A percentile compares a stretch with the other conserved stretches of the same genome.
phyloP scores from a whole-genome alignment of 2,329 filamentous ascomycete genomes.

The Penicillium digitatum region DNA sequence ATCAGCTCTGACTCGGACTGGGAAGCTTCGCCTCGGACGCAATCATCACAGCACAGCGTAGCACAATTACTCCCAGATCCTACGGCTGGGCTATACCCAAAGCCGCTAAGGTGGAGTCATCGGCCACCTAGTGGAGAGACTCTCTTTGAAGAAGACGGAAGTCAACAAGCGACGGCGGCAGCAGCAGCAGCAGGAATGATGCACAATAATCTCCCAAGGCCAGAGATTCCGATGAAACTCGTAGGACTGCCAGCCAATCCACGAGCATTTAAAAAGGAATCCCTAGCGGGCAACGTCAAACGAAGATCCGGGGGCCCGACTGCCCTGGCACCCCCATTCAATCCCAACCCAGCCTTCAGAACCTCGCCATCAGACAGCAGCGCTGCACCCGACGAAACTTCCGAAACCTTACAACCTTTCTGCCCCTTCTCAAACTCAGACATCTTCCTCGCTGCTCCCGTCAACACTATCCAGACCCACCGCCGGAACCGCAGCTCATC shows the following conservation, averaged over 20 bases:
- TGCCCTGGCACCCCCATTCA: slow-evolving; percentile 7
- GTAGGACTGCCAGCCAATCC: slow-evolving; percentile 36
- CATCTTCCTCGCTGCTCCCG: slow-evolving; percentile 2
- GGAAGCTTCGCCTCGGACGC: slow-evolving; percentile 29
- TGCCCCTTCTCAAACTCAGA: slow-evolving; percentile 1
- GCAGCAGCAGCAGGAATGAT: neutral
- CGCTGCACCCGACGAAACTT: slow-evolving; percentile 7
- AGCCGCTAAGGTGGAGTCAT: slow-evolving; percentile 35
- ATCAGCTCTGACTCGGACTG: slow-evolving; percentile 25
- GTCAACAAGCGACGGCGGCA: slow-evolving; percentile 8
- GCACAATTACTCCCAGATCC: slow-evolving; percentile 38
- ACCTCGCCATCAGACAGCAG: slow-evolving; percentile 13
- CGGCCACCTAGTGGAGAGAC: slow-evolving; percentile 34
- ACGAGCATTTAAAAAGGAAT: slow-evolving; percentile 33
- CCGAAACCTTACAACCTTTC: slow-evolving; percentile 2
- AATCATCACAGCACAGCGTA: slow-evolving; percentile 36
- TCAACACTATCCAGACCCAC: neutral
- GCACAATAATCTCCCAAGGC: neutral
- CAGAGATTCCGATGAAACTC: slow-evolving; percentile 9
- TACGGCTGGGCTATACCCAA: slow-evolving; percentile 35
- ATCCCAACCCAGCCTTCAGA: neutral
- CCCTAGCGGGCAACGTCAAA: slow-evolving; percentile 9
- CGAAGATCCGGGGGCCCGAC: neutral
- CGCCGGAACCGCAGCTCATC: neutral
- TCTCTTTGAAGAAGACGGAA: slow-evolving; percentile 38